Evolutionary conservation across 2,329 filamentous ascomycete genomes (phyloP).

Genomic region (Microsporum audouinii): DNA sequence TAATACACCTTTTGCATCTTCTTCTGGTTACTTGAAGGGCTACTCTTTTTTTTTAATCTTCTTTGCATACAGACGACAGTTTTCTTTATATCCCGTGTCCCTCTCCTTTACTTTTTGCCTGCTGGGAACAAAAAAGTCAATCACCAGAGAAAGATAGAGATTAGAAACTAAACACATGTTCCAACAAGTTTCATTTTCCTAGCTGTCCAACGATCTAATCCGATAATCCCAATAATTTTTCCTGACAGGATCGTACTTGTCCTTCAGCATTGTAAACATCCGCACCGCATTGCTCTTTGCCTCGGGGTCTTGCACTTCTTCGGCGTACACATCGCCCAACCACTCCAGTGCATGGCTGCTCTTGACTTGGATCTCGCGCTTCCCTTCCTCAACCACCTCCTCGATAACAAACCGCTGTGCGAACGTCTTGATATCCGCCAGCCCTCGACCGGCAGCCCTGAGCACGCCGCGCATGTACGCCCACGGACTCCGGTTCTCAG

Average conservation of each 20-base stretch:
- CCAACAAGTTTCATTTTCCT: neutral
- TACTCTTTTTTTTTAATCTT: neutral
- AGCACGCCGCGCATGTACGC: slow-evolving; percentile 75
- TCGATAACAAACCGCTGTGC: slow-evolving; percentile 43
- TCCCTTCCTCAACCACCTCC: slow-evolving; percentile 28
- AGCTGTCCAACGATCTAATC: slow-evolving; percentile 29
- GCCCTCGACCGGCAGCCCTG: slow-evolving; percentile 47
- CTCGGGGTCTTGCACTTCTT: slow-evolving; percentile 34
- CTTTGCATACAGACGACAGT: neutral
- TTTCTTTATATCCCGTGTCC: neutral
- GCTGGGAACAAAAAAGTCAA: neutral
- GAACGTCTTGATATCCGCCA: slow-evolving; percentile 43
- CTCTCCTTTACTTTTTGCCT: neutral
- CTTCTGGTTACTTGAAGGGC: neutral
- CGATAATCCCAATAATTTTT: slow-evolving; percentile 87
- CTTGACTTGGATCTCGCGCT: slow-evolving; percentile 36
- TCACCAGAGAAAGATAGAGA: neutral
- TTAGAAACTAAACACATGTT: neutral
- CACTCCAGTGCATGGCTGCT: slow-evolving; percentile 49
- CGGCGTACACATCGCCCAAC: slow-evolving; percentile 37
- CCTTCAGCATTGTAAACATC: slow-evolving; percentile 61
- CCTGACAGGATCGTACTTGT: slow-evolving; percentile 83
- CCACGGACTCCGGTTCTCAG: slow-evolving; percentile 92
- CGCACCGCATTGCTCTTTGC: slow-evolving; percentile 47
- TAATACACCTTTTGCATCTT: neutral